phyloP scores from a whole-genome alignment of 768 basidiomycete species.

The Mycena filopes region DNA sequence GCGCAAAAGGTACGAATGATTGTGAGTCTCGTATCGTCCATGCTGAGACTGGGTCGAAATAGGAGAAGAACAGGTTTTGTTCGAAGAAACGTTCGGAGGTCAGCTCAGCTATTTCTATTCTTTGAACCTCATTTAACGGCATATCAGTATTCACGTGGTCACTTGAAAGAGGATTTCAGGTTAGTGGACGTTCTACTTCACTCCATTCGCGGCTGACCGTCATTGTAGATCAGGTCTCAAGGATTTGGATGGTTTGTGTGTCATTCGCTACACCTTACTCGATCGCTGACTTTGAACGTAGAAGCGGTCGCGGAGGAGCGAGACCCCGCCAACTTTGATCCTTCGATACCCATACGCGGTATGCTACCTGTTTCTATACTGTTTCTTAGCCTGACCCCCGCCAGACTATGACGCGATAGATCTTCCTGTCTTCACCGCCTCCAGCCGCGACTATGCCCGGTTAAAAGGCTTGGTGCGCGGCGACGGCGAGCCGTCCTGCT shows the following conservation, averaged over 20 bases:
- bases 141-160: slow-evolving; percentile 61
- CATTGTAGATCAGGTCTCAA: slow-evolving; percentile 58
- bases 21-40: background rate
- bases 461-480: slow-evolving; percentile 70
- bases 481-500: slow-evolving; percentile 67
- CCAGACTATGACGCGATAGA: slow-evolving; percentile 69
- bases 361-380: slow-evolving; percentile 27
- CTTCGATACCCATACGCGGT: slow-evolving; percentile 61
- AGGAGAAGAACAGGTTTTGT: slow-evolving; percentile 71
- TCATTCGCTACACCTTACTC: background rate
- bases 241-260: slow-evolving; percentile 62
- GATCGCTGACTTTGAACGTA: slow-evolving; percentile 32
- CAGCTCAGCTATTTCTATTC: slow-evolving; percentile 10
- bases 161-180: slow-evolving; percentile 68
- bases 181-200: background rate
- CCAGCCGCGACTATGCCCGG: slow-evolving; percentile 69
- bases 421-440: slow-evolving; percentile 71
- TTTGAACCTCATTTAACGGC: slow-evolving; percentile 3
- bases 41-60: slow-evolving; percentile 39
- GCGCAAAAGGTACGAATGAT: slow-evolving; percentile 51
- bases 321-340: slow-evolving; percentile 68
- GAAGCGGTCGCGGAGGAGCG: slow-evolving; percentile 67
- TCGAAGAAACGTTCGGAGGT: slow-evolving; percentile 68
- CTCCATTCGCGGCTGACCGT: background rate
- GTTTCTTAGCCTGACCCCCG: background rate